phyloP scores from a whole-genome alignment of 176 grass and related monocot genomes.

The Pharus latifolius region DNA sequence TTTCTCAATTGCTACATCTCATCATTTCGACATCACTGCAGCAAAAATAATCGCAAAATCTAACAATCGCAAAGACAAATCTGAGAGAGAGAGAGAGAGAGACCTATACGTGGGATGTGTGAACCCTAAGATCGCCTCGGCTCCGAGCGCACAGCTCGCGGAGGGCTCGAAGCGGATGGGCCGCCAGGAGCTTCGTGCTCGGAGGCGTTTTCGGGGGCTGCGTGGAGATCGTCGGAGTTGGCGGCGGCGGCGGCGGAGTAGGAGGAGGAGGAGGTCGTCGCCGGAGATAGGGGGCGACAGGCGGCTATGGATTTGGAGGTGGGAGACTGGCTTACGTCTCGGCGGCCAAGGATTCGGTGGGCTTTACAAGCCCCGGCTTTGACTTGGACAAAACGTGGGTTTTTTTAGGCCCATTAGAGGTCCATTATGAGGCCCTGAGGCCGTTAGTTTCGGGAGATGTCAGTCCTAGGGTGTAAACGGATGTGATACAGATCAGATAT shows the following conservation, averaged over 20 bases:
- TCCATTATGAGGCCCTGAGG: too few relatives aligned
- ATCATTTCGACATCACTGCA: background rate
- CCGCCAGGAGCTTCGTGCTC: background rate
- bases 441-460: too few relatives aligned
- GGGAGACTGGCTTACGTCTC: background rate
- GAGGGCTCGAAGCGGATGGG: background rate
- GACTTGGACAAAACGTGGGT: background rate
- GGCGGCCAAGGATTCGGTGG: background rate
- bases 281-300: background rate
- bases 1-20: background rate
- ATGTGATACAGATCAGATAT: too few relatives aligned
- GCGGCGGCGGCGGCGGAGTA: background rate
- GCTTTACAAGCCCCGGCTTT: background rate
- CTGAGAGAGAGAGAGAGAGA: background rate
- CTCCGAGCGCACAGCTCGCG: background rate
- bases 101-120: background rate
- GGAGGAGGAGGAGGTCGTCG: background rate
- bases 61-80: background rate
- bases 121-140: background rate
- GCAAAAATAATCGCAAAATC: background rate
- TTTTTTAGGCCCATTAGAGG: background rate
- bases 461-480: too few relatives aligned
- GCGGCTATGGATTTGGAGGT: background rate
- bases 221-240: too few relatives aligned
- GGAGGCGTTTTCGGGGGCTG: too few relatives aligned